Base-by-base conservation (phyloP, 495 filamentous ascomycete species). In the Penicillium bovifimosum region DNA sequence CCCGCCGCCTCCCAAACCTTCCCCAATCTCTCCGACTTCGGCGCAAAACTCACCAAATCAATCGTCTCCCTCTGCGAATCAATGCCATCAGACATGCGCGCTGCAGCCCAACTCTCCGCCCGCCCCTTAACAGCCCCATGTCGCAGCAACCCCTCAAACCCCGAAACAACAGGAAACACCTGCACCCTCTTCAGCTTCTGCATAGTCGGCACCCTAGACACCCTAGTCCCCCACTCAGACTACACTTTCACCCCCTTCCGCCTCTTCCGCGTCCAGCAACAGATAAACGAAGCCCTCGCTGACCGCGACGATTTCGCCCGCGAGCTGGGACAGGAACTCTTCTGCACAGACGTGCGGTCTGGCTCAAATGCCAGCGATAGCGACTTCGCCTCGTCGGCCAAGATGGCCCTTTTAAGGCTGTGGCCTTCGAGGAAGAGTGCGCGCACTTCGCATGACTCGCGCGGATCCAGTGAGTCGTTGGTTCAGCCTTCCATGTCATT, bases 181-280 rank as follows among this genome's bases (percentile, higher is more conserved):
- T 63, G 62, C 39, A 62, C 65, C 14, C 58, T 84, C 13, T 68
- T 81, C 18, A 67, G 79, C 11, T 84, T 86, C 68, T 78, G 77
- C 41, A 69, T 77, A 11, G 78, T 82, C 34, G 76, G 80, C 53
- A 69, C 76, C 8, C 71, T 85, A 54, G 63, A 76, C 60, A 68
- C 65, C 18, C 65, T 66, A 52, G 58, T 69, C 40, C 55, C 65
- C 29, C 68, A 72, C 43, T 53, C 71, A 53, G 54, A 72, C 45
- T 65, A 71, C 65, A 62, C 60, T 29, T 78, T 78, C 46, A 69
- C 70, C 1, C 80, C 82, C 1, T 65, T 81, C 28, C 75, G 73
- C 11, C 77, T 85, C 50, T 85, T 84, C 73, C 73, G 74, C 35
- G 65, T 70, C 26, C 76, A 80, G 47, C 80, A 84, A 54, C 80